phyloP scores from a whole-genome alignment of 352 stramenopile species.

The Globisporangium middletonii region DNA sequence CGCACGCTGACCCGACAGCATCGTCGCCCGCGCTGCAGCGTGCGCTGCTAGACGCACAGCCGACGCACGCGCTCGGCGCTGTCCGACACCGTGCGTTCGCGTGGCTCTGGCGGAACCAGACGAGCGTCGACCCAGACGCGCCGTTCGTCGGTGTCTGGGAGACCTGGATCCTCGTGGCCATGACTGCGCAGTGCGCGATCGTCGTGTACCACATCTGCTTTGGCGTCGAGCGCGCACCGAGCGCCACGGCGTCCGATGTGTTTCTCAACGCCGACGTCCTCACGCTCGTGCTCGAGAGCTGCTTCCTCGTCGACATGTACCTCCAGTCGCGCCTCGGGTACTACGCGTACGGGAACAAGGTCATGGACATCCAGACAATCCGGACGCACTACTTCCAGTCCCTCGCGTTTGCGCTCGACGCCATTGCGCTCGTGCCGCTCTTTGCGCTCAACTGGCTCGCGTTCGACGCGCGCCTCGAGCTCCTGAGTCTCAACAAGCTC shows the following conservation, averaged over 20 bases:
- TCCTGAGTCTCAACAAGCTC: constrained; percentile 56
- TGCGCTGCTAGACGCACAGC: not conserved
- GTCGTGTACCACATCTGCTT: constrained; percentile 54
- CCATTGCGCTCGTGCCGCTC: constrained; percentile 33
- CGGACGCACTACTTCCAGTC: constrained; percentile 38
- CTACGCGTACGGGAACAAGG: constrained; percentile 64
- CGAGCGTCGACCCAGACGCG: constrained; percentile 45
- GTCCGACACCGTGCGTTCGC: not conserved
- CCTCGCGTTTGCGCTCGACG: constrained; percentile 31
- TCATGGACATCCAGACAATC: constrained; percentile 41
- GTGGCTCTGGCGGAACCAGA: not conserved
- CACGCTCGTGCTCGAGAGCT: constrained; percentile 31
- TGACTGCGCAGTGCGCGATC: constrained; percentile 29
- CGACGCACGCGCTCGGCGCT: not conserved
- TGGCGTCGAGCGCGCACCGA: constrained; percentile 12
- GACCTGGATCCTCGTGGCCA: constrained; percentile 31
- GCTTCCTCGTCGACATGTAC: constrained; percentile 45
- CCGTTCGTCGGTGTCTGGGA: constrained; percentile 46
- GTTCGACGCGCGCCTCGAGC: constrained; percentile 16
- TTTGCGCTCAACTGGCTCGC: constrained; percentile 36
- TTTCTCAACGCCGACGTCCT: constrained; percentile 23
- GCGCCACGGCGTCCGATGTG: constrained; percentile 1
- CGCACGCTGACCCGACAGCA: constrained; percentile 4
- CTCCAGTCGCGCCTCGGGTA: constrained; percentile 45
- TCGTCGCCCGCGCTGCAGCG: not conserved